Conservation (phyloP, 495 filamentous ascomycete species). For the Hypoxylon lienhwacheense region DNA sequence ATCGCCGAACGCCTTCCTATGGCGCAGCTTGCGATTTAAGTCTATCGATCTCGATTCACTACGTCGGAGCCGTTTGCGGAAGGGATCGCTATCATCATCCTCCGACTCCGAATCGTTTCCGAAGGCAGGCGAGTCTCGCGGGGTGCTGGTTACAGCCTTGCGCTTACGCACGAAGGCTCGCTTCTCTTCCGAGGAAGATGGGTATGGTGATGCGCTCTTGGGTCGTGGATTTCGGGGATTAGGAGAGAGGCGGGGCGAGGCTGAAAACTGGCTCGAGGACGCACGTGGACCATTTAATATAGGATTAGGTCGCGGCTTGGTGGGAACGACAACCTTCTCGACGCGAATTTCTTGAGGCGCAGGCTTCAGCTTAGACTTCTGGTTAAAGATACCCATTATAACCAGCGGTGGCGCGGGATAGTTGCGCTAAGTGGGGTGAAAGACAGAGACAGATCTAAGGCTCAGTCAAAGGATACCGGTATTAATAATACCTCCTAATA, state of each 20-base stretch:
- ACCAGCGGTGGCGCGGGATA: constrained; percentile 6
- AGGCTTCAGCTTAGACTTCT: constrained; percentile 38
- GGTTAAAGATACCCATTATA: constrained; percentile 39
- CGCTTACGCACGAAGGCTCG: constrained; percentile 33
- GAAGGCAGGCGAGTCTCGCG: constrained; percentile 37
- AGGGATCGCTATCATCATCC: constrained; percentile 30
- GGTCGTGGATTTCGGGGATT: constrained; percentile 31
- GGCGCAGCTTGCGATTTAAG: constrained; percentile 60
- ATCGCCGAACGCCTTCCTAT: constrained; percentile 59
- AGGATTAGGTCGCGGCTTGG: constrained; percentile 25
- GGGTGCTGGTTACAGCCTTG: constrained; percentile 36
- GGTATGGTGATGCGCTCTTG: constrained; percentile 43
- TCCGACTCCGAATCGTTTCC: constrained; percentile 35
- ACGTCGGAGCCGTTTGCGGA: constrained; percentile 38
- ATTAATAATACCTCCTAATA: no score
- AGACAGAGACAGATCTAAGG: no score
- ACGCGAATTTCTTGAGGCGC: constrained; percentile 40
- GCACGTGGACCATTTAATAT: constrained; percentile 19
- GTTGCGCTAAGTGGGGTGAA: constrained; percentile 8
- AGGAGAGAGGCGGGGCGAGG: constrained; percentile 31
- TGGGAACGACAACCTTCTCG: constrained; percentile 39
- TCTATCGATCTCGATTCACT: constrained; percentile 44
- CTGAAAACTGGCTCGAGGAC: constrained; percentile 23
- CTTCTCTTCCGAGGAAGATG: constrained; percentile 41
- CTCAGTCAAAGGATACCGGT: constrained; percentile 1